Evolutionary conservation across 2,329 filamentous ascomycete species (phyloP), one percentile per base, ranked within the genome.

Genomic region (Trichoderma gracile): DNA sequence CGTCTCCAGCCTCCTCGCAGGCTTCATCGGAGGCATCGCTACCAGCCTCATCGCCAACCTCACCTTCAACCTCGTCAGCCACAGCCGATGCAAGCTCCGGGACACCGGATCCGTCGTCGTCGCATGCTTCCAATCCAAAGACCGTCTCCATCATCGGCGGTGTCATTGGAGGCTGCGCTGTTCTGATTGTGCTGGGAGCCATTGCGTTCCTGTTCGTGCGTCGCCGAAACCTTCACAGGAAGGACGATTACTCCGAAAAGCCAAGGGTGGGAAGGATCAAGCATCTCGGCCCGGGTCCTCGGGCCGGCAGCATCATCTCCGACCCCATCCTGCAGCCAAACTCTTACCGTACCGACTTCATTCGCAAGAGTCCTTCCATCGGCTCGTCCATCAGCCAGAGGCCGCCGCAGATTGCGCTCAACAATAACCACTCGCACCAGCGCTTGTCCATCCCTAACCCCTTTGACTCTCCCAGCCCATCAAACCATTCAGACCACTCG

Each of bases 341-440:
- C 69, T 73, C 74, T 43, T 76, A 81, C 65, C 80, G 84, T 59
- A 80, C 79, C 43, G 84, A 86, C 70, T 86, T 86, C 69, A 80
- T 82, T 46, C 81, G 79, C 70, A 79, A 64, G 61, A 70, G 68
- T 7, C 67, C 73, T 47, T 68, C 68, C 42, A 27, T 52, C 15
- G 50, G 55, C 52, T 61, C 64, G 61, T 67, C 42, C 56, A 59
- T 55, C 56, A 66, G 68, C 66, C 25, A 33, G 46, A 52, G 30
- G 50, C 43, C 30, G 64, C 66, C 43, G 56, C 69, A 56, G 38
- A 43, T 65, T 64, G 42, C 40, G 45, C 46, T 46, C 38, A 33
- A 47, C 14, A 42, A 43, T 55, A 43, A 33, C 23, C 33, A 45
- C 9, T 25, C 56, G n/a, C 30, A 50, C 15, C 58, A 46, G 6